Conservation (phyloP, 1,284 basidiomycete species). For the Irpex sp. region DNA sequence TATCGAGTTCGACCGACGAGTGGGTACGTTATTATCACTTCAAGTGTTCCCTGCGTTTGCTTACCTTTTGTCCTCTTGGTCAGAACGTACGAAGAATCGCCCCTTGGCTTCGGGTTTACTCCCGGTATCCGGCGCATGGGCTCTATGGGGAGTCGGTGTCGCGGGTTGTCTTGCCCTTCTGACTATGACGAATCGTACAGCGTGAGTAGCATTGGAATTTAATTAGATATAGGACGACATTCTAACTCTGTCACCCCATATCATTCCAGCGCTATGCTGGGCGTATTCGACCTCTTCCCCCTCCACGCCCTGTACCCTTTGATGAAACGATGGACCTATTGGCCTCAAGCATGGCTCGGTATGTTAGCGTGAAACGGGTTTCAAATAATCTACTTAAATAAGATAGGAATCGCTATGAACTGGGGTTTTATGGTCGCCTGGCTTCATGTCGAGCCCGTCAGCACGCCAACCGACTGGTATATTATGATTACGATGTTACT, state of each 20-base stretch:
- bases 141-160: neutral
- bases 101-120: neutral
- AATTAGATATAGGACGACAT: neutral
- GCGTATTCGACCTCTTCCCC: conserved; percentile 2
- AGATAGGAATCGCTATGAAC: conserved; percentile 7
- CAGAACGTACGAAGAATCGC: neutral
- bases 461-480: conserved; percentile 39
- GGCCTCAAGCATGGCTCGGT: conserved; percentile 85
- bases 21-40: conserved; percentile 3
- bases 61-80: neutral
- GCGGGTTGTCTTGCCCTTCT: neutral
- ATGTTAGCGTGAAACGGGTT: neutral
- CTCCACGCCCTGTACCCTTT: conserved; percentile 47
- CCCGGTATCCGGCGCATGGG: neutral
- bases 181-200: neutral
- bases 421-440: conserved; percentile 42
- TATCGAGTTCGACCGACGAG: conserved; percentile 10
- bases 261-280: neutral
- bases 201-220: neutral
- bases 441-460: conserved; percentile 45
- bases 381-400: neutral
- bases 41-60: neutral
- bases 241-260: neutral
- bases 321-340: conserved; percentile 70
- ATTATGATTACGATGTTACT: conserved; percentile 5